Evolutionary conservation across 2,329 filamentous ascomycete species (phyloP).

Genomic region (Dendrostoma leiphaemia): DNA sequence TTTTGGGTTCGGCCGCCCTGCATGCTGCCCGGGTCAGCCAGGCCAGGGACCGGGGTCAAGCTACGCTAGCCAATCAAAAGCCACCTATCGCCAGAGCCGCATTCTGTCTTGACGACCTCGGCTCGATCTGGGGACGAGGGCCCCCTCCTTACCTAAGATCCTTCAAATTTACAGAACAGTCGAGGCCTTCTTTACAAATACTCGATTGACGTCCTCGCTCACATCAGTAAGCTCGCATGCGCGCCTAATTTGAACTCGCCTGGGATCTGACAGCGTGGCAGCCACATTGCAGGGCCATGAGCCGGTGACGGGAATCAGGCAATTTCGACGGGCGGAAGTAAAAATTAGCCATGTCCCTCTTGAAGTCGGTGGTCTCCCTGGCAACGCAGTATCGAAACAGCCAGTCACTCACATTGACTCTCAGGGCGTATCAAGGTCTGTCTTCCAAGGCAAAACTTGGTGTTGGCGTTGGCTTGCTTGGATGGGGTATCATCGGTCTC

Average conservation of each 20-base stretch:
- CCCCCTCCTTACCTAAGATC: too few relatives aligned
- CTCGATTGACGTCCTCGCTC: neutral
- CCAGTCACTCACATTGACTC: neutral
- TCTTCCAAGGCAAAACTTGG: constrained; percentile 67
- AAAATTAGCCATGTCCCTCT: constrained; percentile 12
- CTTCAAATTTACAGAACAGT: too few relatives aligned
- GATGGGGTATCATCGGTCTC: constrained; percentile 74
- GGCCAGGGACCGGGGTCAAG: neutral
- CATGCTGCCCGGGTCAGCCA: neutral
- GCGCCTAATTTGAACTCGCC: too few relatives aligned
- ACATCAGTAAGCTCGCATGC: neutral
- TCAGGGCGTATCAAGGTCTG: constrained; percentile 70
- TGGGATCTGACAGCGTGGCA: too few relatives aligned
- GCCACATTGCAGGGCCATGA: too few relatives aligned
- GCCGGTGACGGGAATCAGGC: neutral
- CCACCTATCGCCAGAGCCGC: constrained; percentile 10
- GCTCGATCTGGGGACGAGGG: neutral
- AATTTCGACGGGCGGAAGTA: neutral
- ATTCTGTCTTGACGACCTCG: neutral
- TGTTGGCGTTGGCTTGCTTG: constrained; percentile 72
- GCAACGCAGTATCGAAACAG: neutral
- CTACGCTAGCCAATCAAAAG: neutral
- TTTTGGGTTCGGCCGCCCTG: constrained; percentile 4
- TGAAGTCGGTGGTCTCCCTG: constrained; percentile 1
- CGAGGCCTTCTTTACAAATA: too few relatives aligned